Evolutionary conservation across 1,139 yeast genomes (phyloP).

Genomic region (Diutina mesorugosa): DNA sequence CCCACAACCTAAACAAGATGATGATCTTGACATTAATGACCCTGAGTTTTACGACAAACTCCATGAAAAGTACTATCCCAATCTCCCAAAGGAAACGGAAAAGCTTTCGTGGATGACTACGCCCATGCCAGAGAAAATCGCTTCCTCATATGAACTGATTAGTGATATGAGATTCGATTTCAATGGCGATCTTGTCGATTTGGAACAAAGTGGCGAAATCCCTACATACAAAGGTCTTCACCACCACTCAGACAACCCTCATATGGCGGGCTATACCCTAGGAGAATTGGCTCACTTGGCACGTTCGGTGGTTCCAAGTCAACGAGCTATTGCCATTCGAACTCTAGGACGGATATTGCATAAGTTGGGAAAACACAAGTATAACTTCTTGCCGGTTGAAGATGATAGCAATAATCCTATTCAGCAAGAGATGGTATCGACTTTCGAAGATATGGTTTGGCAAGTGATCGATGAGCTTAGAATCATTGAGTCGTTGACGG

Average conservation of each 20-base stretch:
- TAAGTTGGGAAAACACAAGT: conserved; percentile 58
- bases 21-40: conserved; percentile 48
- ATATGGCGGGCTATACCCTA: conserved; percentile 84
- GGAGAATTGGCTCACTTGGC: conserved; percentile 70
- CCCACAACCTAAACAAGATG: conserved; percentile 30
- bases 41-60: conserved; percentile 69
- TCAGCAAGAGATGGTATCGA: conserved; percentile 22
- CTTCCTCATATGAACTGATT: conserved; percentile 56
- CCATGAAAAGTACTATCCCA: conserved; percentile 81
- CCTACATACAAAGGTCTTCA: conserved; percentile 64
- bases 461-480: conserved; percentile 53
- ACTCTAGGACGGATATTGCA: conserved; percentile 79
- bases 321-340: conserved; percentile 75
- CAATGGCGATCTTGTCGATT: conserved; percentile 56
- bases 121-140: conserved; percentile 55
- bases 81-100: conserved; percentile 69
- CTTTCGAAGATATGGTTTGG: conserved; percentile 62
- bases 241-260: conserved; percentile 84
- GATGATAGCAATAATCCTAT: conserved; percentile 22
- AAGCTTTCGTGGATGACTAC: conserved; percentile 53
- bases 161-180: conserved; percentile 79
- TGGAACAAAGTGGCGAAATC: conserved; percentile 25
- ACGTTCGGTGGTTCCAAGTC: conserved; percentile 73
- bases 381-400: conserved; percentile 34
- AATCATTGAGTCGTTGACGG: conserved; percentile 58